These are phyloP conservation scores for Zymoseptoria tritici DNA, from an alignment of 2,329 filamentous ascomycete species.

Conservation along the genomic window DNA sequence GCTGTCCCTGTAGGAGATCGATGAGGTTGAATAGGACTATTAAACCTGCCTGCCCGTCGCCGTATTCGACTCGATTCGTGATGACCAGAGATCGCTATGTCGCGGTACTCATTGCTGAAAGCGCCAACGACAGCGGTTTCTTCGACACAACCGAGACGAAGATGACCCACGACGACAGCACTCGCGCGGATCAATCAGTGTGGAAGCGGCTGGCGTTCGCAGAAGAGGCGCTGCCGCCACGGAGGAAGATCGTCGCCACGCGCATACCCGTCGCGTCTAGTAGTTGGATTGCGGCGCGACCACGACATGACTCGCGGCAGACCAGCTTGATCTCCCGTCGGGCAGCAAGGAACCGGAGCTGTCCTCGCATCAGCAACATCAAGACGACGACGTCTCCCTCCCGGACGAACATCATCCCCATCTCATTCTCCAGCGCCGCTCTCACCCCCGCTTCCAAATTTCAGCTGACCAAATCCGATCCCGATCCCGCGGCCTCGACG, in stretches of 20 bases:
- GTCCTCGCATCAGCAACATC: neutral
- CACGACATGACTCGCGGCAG: neutral
- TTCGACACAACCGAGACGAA: neutral
- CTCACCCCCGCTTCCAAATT: neutral
- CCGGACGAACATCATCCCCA: neutral
- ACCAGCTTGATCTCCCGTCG: neutral
- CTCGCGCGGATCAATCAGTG: neutral
- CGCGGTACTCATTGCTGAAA: neutral
- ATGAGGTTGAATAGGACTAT: neutral
- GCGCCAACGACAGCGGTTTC: neutral
- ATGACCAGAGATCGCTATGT: neutral
- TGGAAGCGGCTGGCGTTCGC: neutral
- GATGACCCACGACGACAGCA: neutral
- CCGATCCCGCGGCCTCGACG: neutral
- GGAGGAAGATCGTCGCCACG: neutral
- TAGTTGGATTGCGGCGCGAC: neutral
- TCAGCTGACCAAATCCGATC: neutral
- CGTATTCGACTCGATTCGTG: neutral
- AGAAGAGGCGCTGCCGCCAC: neutral
- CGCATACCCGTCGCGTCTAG: neutral
- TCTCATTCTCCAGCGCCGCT: neutral
- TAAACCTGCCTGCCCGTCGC: neutral
- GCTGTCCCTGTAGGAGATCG: neutral
- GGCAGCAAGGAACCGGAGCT: neutral
- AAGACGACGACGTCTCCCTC: neutral